Base-by-base conservation (phyloP, 768 basidiomycete species). In the Pleurotus ostreatus region DNA sequence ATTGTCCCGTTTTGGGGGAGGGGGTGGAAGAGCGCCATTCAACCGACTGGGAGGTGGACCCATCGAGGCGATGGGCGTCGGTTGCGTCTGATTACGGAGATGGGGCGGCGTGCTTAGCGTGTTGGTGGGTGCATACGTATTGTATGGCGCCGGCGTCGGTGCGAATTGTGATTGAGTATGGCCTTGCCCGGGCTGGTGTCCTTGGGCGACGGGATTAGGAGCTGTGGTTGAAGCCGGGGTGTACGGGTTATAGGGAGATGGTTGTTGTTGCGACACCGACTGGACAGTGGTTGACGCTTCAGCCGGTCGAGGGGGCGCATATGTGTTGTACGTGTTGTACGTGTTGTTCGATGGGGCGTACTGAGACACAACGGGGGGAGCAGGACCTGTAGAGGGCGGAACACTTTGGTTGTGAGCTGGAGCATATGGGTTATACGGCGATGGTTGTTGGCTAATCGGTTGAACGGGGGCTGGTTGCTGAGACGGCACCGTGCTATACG, bases 1-100 rank as follows among this genome's bases (percentile, higher is more conserved):
- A 25, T 85, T 85, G 49, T 88, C 88, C 43, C 85, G 82, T 26
- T 84, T 85, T 3, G 84, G 81, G 1, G 88, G 81, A 1, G 82
- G 78, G 47, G 74, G 51, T 38, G 51, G 70, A 46, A 78, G 74
- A 1, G 64, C 65, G 15, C 67, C 68, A 26, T 70, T 68, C 2
- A 63, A 62, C 3, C 67, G 71, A 40, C 69, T 71, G n/a, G 74
- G 80, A 43, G 82, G 77, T 2, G 78, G 78, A 8, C 79, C 79
- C 39, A 66, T 56, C 2, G 70, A 65, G 7, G 69, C 63, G 8
- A 70, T 69, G 20, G 71, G 62, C 5, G 72, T 69, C 1, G 67
- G 66, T 34, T 34, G 30, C 30, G 30, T 34, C 47, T 72, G 69
- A 1, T 63, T 47, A 22, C 74, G 71, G 16, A 73, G 65, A 55